Percentiles rank a stretch among this genome's conserved stretches.
Evolutionary conservation across 306 rosid species (phyloP).

Genomic region (Morella rubra): DNA sequence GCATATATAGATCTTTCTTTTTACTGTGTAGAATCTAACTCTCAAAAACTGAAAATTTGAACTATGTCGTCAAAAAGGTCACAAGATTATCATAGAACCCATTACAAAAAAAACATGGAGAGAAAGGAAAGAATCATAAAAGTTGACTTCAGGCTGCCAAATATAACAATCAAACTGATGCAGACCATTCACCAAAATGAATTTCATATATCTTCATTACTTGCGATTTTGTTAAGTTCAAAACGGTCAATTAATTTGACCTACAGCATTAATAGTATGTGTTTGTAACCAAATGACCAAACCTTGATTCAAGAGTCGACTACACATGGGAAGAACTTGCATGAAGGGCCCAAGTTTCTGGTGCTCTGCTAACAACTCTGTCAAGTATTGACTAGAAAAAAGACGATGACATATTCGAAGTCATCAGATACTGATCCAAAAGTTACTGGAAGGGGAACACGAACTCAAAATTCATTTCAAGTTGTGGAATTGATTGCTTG

Average conservation of each 20-base stretch:
- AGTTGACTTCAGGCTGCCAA: background rate
- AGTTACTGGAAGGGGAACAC: background rate
- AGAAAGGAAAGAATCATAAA: background rate
- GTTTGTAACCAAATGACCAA: slow-evolving; percentile 6
- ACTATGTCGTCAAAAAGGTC: background rate
- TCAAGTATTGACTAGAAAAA: slow-evolving; percentile 50
- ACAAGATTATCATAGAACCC: background rate
- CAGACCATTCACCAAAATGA: background rate
- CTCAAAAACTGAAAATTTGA: background rate
- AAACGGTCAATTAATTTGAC: background rate
- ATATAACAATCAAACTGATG: no score
- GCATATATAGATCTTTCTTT: slow-evolving; percentile 18
- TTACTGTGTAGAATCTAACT: background rate
- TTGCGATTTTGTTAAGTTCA: background rate
- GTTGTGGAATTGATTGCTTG: slow-evolving; percentile 12
- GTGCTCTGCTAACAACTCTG: slow-evolving; percentile 49
- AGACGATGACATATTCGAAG: slow-evolving; percentile 22
- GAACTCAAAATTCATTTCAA: slow-evolving; percentile 5
- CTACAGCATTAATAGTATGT: background rate
- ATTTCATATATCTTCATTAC: background rate
- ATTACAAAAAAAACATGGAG: background rate
- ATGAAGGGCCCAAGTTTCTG: slow-evolving; percentile 58
- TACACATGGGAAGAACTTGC: slow-evolving; percentile 56
- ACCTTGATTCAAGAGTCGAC: slow-evolving; percentile 59
- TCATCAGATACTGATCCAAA: slow-evolving; percentile 15